A percentile compares a stretch with the other conserved stretches of the same genome.
Conservation (phyloP, 2,329 filamentous ascomycete genomes). For the Penicillium sp. region DNA sequence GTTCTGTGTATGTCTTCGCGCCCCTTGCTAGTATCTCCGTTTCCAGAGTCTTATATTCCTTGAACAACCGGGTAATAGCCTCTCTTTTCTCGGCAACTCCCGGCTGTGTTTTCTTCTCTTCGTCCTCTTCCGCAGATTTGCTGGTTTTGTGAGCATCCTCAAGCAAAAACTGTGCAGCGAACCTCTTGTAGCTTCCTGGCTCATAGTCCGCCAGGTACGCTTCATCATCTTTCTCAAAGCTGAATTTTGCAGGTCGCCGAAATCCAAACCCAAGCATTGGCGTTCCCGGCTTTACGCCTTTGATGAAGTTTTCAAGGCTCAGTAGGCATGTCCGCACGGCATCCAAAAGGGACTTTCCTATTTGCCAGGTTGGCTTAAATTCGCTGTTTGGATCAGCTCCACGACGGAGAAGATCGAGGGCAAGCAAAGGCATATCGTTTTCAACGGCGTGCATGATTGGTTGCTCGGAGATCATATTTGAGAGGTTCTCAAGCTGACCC, state of each 20-base stretch:
- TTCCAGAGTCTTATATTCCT: constrained; percentile 57
- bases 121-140: constrained; percentile 15
- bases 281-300: constrained; percentile 21
- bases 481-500: neutral
- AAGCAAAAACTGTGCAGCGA: constrained; percentile 46
- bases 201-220: constrained; percentile 52
- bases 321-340: constrained; percentile 54
- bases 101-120: neutral
- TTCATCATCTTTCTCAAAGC: constrained; percentile 43
- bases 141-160: constrained; percentile 38
- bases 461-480: constrained; percentile 50
- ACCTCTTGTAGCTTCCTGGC: constrained; percentile 60
- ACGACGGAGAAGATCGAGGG: constrained; percentile 57
- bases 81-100: constrained; percentile 51
- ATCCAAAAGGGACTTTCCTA: constrained; percentile 55
- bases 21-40: constrained; percentile 54
- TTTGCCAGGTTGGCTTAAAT: constrained; percentile 33
- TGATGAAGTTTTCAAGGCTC: constrained; percentile 49
- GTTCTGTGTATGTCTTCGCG: constrained; percentile 65
- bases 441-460: constrained; percentile 63
- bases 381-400: constrained; percentile 66
- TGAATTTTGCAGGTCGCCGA: neutral
- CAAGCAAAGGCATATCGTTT: constrained; percentile 52
- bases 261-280: neutral
- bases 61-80: constrained; percentile 53